Evolutionary conservation across 129 eudicot species (phyloP).

Genomic region (Flaveria ramosissima): DNA sequence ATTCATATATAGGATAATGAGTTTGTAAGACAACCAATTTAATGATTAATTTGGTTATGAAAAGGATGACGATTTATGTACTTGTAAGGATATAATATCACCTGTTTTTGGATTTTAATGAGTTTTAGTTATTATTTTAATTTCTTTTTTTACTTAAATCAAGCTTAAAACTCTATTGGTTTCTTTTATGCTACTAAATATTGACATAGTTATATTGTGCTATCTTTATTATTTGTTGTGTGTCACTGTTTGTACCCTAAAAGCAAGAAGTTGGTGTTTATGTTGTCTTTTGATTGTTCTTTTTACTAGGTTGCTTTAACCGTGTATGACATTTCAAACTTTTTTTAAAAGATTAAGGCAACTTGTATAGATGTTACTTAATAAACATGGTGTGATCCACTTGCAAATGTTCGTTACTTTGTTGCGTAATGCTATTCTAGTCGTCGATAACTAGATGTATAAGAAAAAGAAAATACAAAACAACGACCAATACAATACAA

Average conservation of each 20-base stretch:
- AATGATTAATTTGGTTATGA: too few species aligned
- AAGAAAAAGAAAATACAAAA: neutral
- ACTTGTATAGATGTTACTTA: slow-evolving; percentile 6
- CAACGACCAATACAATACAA: neutral
- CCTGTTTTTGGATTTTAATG: too few species aligned
- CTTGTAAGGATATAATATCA: too few species aligned
- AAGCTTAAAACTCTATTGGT: neutral
- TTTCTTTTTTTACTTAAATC: neutral
- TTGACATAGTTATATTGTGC: neutral
- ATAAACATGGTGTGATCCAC: neutral
- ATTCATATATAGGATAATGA: too few species aligned
- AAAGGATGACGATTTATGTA: too few species aligned
- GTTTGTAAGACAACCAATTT: too few species aligned
- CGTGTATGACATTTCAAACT: neutral
- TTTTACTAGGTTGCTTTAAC: slow-evolving; percentile 4
- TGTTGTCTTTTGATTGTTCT: neutral
- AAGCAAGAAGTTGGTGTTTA: neutral
- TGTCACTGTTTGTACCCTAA: neutral
- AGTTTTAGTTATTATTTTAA: neutral
- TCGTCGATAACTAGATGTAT: neutral
- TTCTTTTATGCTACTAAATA: neutral
- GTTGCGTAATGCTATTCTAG: neutral
- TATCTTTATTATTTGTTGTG: neutral
- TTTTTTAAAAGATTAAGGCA: neutral
- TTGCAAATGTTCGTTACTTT: neutral